Evolutionary conservation across 2,329 filamentous ascomycete genomes (phyloP), one percentile per base, ranked within the genome.

Genomic region (Aspergillus sp.): DNA sequence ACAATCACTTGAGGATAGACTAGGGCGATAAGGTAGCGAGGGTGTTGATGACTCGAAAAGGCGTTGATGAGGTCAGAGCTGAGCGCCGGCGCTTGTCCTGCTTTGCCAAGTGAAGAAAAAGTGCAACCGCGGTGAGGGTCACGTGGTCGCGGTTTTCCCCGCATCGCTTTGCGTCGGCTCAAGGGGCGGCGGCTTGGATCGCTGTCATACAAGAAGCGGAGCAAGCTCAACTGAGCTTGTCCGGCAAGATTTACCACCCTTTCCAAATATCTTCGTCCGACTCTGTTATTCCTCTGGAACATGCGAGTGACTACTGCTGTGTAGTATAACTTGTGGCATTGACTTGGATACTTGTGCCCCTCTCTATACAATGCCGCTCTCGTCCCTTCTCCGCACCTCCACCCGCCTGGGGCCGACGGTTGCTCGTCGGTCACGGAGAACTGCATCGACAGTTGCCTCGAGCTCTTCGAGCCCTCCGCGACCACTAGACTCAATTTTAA

Each of bases 401-500:
- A 66, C 71, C 67, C 72, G 73, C 64, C 53, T 75, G 50, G 63
- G 66, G 46, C 70, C 68, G 60, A 64, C 66, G 31, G 64, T 66
- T 51, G 51, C 55, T 61, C 70, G 65, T 53, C 65, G 66, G 56
- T 67, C 66, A 48, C 65, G 60, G 50, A 65, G 70, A 65, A 65
- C 67, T 52, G 68, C 64, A 40, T 74, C 70, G 11, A 70, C 72
- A 17, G 57, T 65, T 31, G 62, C 70, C 6, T 61, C 68, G 4
- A 66, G 57, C 44, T 54, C 60, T 15, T 44, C 67, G 14, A 66
- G 62, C 45, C 60, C 65, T 45, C 61, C 54, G 11, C 80, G 74
- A 53, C 67, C 80, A n/a, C 68, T 84, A 52, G 87, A 86, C 55
- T 96, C 92, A 8, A 90, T 98, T 43, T 83, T 99, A 23, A 98